Evolutionary conservation across 805 yeast species (phyloP), one percentile per base, ranked within the genome.

Genomic region (Kluyveromyces siamensis): DNA sequence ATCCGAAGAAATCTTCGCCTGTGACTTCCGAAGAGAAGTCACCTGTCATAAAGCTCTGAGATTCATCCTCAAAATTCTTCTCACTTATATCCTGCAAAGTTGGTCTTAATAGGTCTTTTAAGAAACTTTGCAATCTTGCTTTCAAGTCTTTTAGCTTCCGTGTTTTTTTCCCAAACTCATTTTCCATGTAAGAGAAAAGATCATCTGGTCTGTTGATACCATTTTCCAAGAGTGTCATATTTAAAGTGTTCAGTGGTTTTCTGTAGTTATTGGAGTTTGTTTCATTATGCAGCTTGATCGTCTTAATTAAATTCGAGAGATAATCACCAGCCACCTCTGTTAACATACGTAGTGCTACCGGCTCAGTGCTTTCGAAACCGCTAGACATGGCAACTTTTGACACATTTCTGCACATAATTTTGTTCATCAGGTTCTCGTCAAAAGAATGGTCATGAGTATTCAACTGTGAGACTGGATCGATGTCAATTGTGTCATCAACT

Each of bases 1-100:
- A 95, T 0, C 99, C 99, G 70, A 95, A 95, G 75, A 90, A 93
- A 68, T 93, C 99, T 58, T 91, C 99, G 7, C 98, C 99, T 0
- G 71, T 66, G 37, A 93, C 70, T 52, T 90, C 96, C 57, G 79
- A 84, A 1, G 96, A 84, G 64, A 93, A 93, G 59, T 90, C 97
- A 50, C 99, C 99, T 30, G 93, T 85, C 55, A 91, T 68, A 62
- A 90, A 93, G 65, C 91, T 96, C 54, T 93, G 97, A 58, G 96
- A 84, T 59, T 88, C 87, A 61, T 95, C 99, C 37, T 72, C 80
- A 65, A 93, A 93, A 54, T 81, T 84, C 47, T 77, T 75, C 60
- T 90, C 98, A 46, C 77, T 81, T 54, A 83, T 69, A 51, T 84
- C 88, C 57, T 82, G 84, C 27, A 77, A 54, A 1, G 81, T 79